Percentiles rank a stretch among this genome's conserved stretches.
phyloP scores from a whole-genome alignment of 2,329 filamentous ascomycete species.

The Claviceps monticola region DNA sequence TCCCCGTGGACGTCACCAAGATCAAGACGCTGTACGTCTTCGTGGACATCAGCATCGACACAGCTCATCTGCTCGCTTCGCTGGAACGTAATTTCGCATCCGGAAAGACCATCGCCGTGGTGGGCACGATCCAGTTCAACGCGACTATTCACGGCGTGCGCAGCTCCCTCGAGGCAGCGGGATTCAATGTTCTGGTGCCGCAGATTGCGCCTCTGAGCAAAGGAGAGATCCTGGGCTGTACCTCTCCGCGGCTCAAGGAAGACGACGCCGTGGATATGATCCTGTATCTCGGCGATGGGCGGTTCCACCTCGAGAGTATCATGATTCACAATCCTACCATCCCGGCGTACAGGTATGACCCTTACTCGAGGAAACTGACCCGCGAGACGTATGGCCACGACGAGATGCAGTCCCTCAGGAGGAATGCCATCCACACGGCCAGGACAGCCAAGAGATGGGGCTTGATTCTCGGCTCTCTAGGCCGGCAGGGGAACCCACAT shows the following conservation, averaged over 20 bases:
- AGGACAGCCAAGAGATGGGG: slow-evolving; percentile 79
- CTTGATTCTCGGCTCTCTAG: slow-evolving; percentile 81
- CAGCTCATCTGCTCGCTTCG: slow-evolving; percentile 70
- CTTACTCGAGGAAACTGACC: slow-evolving; percentile 83
- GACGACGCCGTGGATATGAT: slow-evolving; percentile 57
- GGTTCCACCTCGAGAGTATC: slow-evolving; percentile 92
- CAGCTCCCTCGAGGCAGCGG: slow-evolving; percentile 63
- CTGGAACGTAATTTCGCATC: slow-evolving; percentile 76
- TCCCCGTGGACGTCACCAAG: slow-evolving; percentile 89
- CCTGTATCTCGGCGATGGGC: slow-evolving; percentile 79
- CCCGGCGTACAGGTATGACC: slow-evolving; percentile 91
- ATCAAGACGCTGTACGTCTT: slow-evolving; percentile 98
- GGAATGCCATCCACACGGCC: slow-evolving; percentile 62
- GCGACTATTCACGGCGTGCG: slow-evolving; percentile 83
- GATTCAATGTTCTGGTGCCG: slow-evolving; percentile 74
- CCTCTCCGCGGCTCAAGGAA: slow-evolving; percentile 57
- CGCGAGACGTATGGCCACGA: slow-evolving; percentile 84
- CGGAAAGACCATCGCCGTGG: slow-evolving; percentile 79
- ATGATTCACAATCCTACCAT: slow-evolving; percentile 96
- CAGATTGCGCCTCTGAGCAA: slow-evolving; percentile 89
- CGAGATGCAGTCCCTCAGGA: slow-evolving; percentile 73
- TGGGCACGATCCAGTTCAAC: slow-evolving; percentile 98
- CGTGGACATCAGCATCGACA: slow-evolving; percentile 94
- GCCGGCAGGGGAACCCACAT: slow-evolving; percentile 88
- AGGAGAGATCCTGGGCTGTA: slow-evolving; percentile 95